Percentiles rank a stretch among this genome's conserved stretches.
These are phyloP conservation scores for Rhododendron griersonianum DNA, from an alignment of 148 eudicot species.

Conservation along the genomic window DNA sequence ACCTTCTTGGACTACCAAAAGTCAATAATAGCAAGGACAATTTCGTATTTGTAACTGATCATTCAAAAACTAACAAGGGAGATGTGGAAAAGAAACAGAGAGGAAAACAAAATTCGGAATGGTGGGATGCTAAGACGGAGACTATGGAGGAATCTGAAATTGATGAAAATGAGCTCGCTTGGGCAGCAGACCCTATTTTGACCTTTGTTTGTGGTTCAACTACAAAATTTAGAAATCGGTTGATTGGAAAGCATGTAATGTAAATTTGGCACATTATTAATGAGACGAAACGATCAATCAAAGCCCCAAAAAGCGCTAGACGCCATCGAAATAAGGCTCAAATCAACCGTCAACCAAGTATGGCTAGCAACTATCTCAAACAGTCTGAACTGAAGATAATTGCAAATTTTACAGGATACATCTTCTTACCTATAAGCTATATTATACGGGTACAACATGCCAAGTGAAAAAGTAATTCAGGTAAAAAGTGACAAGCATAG, in stretches of 20 bases:
- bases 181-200: not conserved
- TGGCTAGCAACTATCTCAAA: not conserved
- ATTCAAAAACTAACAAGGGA: not conserved
- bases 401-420: not conserved
- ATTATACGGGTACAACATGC: not conserved
- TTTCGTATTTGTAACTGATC: not conserved
- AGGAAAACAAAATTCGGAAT: not conserved
- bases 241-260: not conserved
- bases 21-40: not conserved
- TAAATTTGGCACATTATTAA: not conserved
- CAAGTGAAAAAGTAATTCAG: not conserved
- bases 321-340: not conserved
- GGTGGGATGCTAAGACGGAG: not conserved
- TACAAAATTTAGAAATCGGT: not conserved
- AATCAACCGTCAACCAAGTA: not conserved
- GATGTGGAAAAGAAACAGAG: not conserved
- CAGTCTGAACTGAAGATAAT: not conserved
- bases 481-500: not conserved
- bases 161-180: not conserved
- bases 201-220: not conserved
- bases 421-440: not conserved
- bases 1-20: not conserved
- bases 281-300: not conserved
- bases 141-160: not conserved
- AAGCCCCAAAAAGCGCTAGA: not conserved